Evolutionary conservation across 306 rosid species (phyloP).

Genomic region (Dryas alaskensis): DNA sequence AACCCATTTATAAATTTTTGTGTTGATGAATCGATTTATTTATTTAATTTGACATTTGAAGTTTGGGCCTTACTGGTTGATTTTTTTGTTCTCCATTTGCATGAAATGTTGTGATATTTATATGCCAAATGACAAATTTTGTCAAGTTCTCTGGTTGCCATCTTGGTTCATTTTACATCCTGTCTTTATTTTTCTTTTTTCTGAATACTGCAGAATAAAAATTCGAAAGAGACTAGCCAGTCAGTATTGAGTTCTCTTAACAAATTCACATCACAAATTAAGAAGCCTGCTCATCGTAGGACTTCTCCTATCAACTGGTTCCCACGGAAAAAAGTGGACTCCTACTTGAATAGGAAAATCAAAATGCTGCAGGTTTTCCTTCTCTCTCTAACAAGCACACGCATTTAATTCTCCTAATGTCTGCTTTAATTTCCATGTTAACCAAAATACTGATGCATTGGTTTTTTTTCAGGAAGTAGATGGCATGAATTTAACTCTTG

Average conservation of each 20-base stretch:
- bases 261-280: constrained; percentile 64
- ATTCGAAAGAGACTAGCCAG: constrained; percentile 48
- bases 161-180: background rate
- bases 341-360: constrained; percentile 81
- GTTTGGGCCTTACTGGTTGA: background rate
- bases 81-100: background rate
- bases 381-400: background rate
- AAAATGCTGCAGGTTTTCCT: constrained; percentile 81
- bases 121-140: background rate
- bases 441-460: constrained; percentile 13
- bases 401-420: background rate
- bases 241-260: constrained; percentile 53
- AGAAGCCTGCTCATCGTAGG: constrained; percentile 77
- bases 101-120: background rate
- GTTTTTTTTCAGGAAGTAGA: constrained; percentile 57
- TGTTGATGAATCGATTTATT: background rate
- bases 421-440: background rate
- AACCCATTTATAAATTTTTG: background rate
- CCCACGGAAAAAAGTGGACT: constrained; percentile 77
- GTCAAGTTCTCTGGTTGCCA: background rate
- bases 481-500: constrained; percentile 83
- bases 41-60: background rate
- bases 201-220: constrained; percentile 53
- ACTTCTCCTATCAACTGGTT: constrained; percentile 89
- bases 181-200: background rate